phyloP scores from a whole-genome alignment of 768 basidiomycete species.

The Punctularia strigosozonata region DNA sequence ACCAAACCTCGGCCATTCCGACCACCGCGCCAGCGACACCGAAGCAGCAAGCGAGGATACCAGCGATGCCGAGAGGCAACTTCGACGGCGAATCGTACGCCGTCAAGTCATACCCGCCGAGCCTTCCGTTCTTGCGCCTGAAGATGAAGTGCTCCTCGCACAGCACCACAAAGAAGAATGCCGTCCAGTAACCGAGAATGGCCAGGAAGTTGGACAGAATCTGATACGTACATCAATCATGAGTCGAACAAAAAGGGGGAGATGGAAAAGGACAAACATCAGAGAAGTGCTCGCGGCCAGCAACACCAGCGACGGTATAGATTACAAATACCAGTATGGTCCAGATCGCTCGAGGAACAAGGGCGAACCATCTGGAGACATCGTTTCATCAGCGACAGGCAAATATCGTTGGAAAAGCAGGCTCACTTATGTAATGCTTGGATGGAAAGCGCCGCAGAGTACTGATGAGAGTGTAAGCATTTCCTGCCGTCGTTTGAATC shows the following conservation, averaged over 20 bases:
- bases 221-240: too few species aligned
- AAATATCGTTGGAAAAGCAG: too few species aligned
- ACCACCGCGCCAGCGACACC: conserved; percentile 38
- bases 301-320: conserved; percentile 29
- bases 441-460: conserved; percentile 34
- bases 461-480: too few species aligned
- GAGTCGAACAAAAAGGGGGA: neutral
- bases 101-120: conserved; percentile 40
- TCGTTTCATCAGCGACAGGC: too few species aligned
- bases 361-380: conserved; percentile 28
- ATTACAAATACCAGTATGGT: conserved; percentile 25
- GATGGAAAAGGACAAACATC: conserved; percentile 8
- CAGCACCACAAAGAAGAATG: conserved; percentile 34
- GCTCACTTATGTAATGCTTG: too few species aligned
- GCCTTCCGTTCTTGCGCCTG: conserved; percentile 22
- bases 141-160: conserved; percentile 37
- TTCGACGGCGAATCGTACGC: conserved; percentile 31
- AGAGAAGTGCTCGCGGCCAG: conserved; percentile 32
- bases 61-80: conserved; percentile 39
- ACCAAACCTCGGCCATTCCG: conserved; percentile 43
- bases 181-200: conserved; percentile 33
- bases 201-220: conserved; percentile 31
- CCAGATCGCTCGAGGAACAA: conserved; percentile 35
- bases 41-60: conserved; percentile 31
- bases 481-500: too few species aligned